Base-by-base conservation (phyloP, 1,139 yeast genomes). In the Taphrina pruni region DNA sequence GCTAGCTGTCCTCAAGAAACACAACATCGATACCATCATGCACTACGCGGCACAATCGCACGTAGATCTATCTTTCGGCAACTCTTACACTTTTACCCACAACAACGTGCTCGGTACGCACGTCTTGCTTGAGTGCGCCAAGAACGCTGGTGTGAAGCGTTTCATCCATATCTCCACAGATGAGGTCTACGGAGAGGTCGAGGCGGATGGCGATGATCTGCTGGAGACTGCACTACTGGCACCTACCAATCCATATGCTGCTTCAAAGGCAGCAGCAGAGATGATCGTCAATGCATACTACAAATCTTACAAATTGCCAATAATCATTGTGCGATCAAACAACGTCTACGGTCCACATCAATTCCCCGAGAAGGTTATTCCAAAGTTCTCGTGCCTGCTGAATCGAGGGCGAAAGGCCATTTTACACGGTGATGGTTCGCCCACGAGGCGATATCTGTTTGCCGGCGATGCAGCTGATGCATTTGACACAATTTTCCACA, bases 231-330 rank as follows among this genome's bases (percentile, higher is more conserved):
- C 81, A 1, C 73, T 74, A 0, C 75, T 86, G 41, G 77, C 78
- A 14, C 89, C 89, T 0, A 82, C 88, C 0, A 86, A 85, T 72
- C 88, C 88, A 0, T 86, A 86, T 72, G 80, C 88, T 1, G 88
- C 88, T 0, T 79, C 87, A 26, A 86, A 86, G 73, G 88, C 88
- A 1, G 81, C 87, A 1, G 79, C 83, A 3, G 89, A 86, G 71
- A 76, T 86, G 77, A 80, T 86, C 1, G 80, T 84, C 4, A 76
- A 80, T 54, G 82, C 88, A 0, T 86, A 86, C 73, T 74, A 76
- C 57, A 79, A 79, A 70, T 82, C 86, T 32, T 86, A 77, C 74
- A 77, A 78, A 6, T 70, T 85, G 12, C 86, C 86, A 1, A 77
- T 81, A 4, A 77, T 81, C 11, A 80, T 82, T 1, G 76, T 85